Conservation (phyloP, 352 stramenopile genomes). For the Blastocystis sp. region DNA sequence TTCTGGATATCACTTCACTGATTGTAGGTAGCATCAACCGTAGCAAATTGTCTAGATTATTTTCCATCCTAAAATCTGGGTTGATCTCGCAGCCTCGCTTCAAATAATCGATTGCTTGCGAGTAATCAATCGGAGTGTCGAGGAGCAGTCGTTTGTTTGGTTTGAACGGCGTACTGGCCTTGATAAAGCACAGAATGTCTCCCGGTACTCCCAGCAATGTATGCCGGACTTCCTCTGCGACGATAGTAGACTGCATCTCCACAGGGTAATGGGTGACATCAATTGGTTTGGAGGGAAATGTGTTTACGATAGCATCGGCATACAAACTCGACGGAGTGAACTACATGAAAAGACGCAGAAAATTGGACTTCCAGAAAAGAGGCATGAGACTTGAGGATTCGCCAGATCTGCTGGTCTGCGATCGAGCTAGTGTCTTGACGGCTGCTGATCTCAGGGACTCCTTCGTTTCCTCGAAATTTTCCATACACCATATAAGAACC, state of each 20-base stretch:
- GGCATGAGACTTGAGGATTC: conserved; percentile 20
- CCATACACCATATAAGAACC: not conserved
- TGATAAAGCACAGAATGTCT: not conserved
- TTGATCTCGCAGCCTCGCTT: not conserved
- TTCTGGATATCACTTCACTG: conserved; percentile 15
- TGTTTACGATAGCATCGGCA: not conserved
- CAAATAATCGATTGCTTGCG: not conserved
- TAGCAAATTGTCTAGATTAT: not conserved
- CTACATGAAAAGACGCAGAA: not conserved
- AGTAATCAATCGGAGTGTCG: not conserved
- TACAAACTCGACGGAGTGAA: not conserved
- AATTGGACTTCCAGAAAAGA: not conserved
- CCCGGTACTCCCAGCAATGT: not conserved
- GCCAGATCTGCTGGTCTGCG: not conserved
- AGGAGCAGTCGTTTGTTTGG: not conserved
- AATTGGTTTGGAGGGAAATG: not conserved
- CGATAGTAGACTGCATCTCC: not conserved
- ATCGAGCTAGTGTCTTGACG: not conserved
- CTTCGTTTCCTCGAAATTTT: not conserved
- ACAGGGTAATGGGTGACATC: not conserved
- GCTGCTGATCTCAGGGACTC: not conserved
- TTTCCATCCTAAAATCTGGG: not conserved
- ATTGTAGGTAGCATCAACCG: not conserved
- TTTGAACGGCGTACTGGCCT: not conserved
- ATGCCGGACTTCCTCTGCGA: not conserved